phyloP scores from a whole-genome alignment of 78 protist species.

The Salpingoeca rosetta region DNA sequence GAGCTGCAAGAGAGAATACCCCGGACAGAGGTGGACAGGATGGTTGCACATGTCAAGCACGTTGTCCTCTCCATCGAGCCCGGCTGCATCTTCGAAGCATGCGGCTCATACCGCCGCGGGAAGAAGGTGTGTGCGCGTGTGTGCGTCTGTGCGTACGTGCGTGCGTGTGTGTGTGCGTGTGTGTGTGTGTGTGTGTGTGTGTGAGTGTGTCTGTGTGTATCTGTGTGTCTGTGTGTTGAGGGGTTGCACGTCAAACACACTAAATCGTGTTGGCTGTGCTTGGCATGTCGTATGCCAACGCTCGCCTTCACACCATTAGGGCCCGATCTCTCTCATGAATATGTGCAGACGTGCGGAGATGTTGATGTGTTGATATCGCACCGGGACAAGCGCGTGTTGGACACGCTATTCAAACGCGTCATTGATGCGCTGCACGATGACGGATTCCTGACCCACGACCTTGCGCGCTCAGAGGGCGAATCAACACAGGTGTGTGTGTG shows the following conservation, averaged over 20 bases:
- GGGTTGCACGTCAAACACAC: no score
- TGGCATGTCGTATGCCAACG: background rate
- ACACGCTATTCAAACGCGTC: background rate
- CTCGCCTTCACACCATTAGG: background rate
- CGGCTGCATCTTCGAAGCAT: background rate
- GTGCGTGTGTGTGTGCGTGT: no score
- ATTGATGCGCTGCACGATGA: background rate
- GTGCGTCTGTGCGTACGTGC: background rate
- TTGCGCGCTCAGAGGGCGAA: no score
- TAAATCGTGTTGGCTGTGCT: background rate
- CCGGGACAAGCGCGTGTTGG: background rate
- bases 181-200: no score
- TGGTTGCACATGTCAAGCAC: background rate
- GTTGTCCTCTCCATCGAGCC: background rate
- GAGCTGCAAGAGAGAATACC: background rate
- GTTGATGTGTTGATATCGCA: background rate
- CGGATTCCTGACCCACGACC: background rate
- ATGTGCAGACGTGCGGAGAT: constrained; percentile 1
- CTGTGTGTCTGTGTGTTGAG: no score
- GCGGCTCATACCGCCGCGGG: background rate
- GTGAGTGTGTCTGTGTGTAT: no score
- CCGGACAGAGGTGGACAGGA: background rate
- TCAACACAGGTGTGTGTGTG: no score
- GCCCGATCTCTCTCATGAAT: background rate
- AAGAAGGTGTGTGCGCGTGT: background rate